Base-by-base conservation (phyloP, 495 filamentous ascomycete species). In the Stereocaulon alpinum region DNA sequence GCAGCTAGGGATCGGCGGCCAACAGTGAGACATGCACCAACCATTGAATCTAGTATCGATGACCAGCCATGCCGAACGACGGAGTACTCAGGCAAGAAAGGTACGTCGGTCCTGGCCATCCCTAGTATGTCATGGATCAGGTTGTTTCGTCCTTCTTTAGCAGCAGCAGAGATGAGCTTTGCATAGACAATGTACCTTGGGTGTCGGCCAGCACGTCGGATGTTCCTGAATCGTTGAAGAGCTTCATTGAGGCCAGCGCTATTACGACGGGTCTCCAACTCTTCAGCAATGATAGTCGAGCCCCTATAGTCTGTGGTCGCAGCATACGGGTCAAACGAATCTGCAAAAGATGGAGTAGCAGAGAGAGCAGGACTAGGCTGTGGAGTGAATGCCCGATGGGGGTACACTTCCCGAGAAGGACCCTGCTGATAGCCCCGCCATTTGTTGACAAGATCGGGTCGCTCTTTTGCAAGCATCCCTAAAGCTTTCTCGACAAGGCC, bases 101-200 rank as follows among this genome's bases (percentile, higher is more conserved):
- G 93, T 41, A 96, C 83, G 70, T 97, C 93, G 48, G 82, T 77
- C 54, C 88, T 83, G 6, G 93, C 93, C 80, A 93, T 93, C 58
- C 76, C 82, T 29, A 95, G 78, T 55, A 98, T 86, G 56, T 97
- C 92, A 57, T 88, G 80, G 67, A 88, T 88, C 24, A 94, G 74
- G 52, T 91, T 84, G 69, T 85, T 77, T 61, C 88, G 86, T 51
- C 84, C 79, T 63, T 87, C 81, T 69, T 91, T 89, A 51, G 91
- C 88, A 59, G 94, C 91, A 61, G 88, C 86, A 40, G 86, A 84
- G 69, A 98, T 93, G 66, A 98, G 80, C 75, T 96, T 96, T 40
- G 90, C 88, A 66, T 97, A 95, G 29, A 91, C 95, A 71, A 94
- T 89, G 73, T 96, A 96, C 62, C 92, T 83, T 47, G 94, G 91